A percentile compares a stretch with the other conserved stretches of the same genome.
phyloP scores from a whole-genome alignment of 2,329 filamentous ascomycete genomes.

The Epichloe sp. region DNA sequence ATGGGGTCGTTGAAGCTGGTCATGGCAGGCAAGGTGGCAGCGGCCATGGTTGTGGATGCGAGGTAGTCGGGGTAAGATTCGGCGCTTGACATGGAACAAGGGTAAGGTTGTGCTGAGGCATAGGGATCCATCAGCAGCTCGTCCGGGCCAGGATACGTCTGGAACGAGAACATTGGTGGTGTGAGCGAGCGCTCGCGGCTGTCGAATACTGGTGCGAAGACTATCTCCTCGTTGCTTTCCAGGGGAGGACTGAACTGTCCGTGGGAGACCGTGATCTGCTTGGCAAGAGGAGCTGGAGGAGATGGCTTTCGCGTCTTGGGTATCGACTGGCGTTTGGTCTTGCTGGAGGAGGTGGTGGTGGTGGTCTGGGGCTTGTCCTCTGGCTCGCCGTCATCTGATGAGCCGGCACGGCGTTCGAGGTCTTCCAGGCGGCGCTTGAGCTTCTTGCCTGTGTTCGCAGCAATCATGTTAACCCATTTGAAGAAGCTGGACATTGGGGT shows the following conservation, averaged over 20 bases:
- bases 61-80: slow-evolving; percentile 46
- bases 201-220: slow-evolving; percentile 46
- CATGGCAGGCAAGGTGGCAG: slow-evolving; percentile 51
- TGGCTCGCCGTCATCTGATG: slow-evolving; percentile 32
- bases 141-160: slow-evolving; percentile 53
- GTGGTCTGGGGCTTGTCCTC: slow-evolving; percentile 24
- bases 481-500: too few relatives aligned
- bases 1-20: slow-evolving; percentile 46
- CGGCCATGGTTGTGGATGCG: slow-evolving; percentile 35
- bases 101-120: slow-evolving; percentile 38
- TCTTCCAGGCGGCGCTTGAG: slow-evolving; percentile 82
- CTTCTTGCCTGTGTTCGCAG: slow-evolving; percentile 57
- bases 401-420: slow-evolving; percentile 63
- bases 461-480: background rate
- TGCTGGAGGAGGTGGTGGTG: slow-evolving; percentile 16
- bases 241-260: slow-evolving; percentile 48
- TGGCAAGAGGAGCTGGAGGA: slow-evolving; percentile 17
- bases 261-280: slow-evolving; percentile 27
- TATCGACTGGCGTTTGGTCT: slow-evolving; percentile 25
- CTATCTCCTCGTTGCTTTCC: slow-evolving; percentile 48
- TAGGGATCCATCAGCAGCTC: slow-evolving; percentile 49
- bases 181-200: slow-evolving; percentile 58
- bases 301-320: slow-evolving; percentile 15
- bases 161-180: slow-evolving; percentile 55
- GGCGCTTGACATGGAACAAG: slow-evolving; percentile 31